Evolutionary conservation across 2,329 filamentous ascomycete species (phyloP).

Genomic region (Fusarium transvaalense): DNA sequence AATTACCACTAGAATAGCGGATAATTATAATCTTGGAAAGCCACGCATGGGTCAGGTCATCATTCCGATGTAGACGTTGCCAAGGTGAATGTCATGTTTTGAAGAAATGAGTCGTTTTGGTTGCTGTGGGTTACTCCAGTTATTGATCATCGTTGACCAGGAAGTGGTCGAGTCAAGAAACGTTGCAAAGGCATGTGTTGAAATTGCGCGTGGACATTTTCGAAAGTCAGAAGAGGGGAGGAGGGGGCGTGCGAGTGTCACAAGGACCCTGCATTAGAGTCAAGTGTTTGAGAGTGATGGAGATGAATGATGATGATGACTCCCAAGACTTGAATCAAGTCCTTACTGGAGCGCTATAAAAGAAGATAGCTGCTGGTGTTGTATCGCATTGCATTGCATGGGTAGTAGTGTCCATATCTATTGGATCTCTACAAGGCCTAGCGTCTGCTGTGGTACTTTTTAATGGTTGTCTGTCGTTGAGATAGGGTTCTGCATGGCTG

Average conservation of each 20-base stretch:
- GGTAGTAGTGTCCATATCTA: too few relatives aligned
- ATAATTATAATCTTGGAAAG: constrained; percentile 42
- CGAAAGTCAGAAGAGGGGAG: too few relatives aligned
- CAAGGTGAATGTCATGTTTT: background rate
- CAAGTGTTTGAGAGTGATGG: background rate
- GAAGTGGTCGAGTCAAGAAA: constrained; percentile 8
- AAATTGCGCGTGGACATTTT: constrained; percentile 34
- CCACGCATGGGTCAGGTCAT: background rate
- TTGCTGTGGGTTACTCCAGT: constrained; percentile 13
- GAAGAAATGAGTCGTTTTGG: background rate
- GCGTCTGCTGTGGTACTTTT: constrained; percentile 1
- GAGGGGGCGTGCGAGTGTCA: constrained; percentile 29
- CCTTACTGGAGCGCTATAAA: constrained; percentile 5
- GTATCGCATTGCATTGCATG: constrained; percentile 8
- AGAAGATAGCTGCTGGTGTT: background rate
- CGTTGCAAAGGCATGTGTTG: constrained; percentile 28
- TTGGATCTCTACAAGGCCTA: constrained; percentile 10
- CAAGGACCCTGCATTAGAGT: constrained; percentile 26
- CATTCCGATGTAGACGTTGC: constrained; percentile 25
- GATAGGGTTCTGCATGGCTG: constrained; percentile 15
- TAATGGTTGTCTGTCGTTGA: background rate
- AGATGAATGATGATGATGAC: background rate
- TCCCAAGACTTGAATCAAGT: background rate
- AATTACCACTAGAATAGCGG: constrained; percentile 26
- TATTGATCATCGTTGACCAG: constrained; percentile 11